Evolutionary conservation across 495 filamentous ascomycete genomes (phyloP), one percentile per base, ranked within the genome.

Genomic region (Talaromyces ruber): DNA sequence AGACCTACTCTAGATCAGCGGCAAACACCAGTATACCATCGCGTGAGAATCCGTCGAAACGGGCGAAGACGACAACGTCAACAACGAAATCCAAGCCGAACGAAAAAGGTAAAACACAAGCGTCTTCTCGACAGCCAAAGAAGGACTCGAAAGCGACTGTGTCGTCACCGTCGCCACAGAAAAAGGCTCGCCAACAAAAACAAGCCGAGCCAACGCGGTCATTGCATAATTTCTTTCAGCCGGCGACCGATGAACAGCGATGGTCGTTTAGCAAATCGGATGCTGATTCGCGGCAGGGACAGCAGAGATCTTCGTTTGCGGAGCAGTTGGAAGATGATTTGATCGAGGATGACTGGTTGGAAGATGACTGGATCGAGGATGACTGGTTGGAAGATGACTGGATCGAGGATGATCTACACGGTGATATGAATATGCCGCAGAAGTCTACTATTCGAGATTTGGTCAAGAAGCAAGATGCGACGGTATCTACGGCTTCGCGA

Each of bases 281-380:
- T 47, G 64, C 24, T 58, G 62, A 24, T 65, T 60, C 30, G 26
- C 65, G 14, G 32, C 66, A 26, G 62, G 61, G 11, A 14, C 18
- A 12, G 32, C 18, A 56, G 50, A 11, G 16, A 3, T 57, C 54
- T n/a, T 57, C 63, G 2, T 60, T 59, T 16, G 28, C 61, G 22
- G 67, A 71, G 32, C 57, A 63, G 22, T 54, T 70, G 37, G 71
- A 74, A 45, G 70, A 77, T 22, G 80, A 81, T 61, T 43, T 72
- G 6, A 81, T 83, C 61, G 81, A 82, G 50, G 81, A 83, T 64
- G 59, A 59, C 60, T 82, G 76, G 8, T 78, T 77, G 47, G 78
- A 81, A 62, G 34, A 43, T 25, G 78, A 78, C 60, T 82, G 76
- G 8, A 79, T 77, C 53, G 77, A 81, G 62, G 34, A 83, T 64